Conservation (phyloP, 2,329 filamentous ascomycete genomes). For the Podosphaera leucotricha region DNA sequence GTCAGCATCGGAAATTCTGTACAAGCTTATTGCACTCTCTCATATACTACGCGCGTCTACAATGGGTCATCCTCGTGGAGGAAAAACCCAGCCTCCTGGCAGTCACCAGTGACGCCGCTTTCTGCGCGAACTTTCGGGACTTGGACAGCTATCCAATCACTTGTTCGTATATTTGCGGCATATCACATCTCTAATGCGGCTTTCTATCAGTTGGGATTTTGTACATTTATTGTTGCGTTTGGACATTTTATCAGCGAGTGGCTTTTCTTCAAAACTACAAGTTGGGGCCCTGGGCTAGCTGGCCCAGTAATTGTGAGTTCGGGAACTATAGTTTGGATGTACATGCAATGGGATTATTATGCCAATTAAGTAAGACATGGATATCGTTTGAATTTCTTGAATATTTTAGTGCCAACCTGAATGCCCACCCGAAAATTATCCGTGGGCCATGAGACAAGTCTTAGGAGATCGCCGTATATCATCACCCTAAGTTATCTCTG, state of each 20-base stretch:
- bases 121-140: slow-evolving; percentile 25
- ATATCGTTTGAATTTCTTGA: no score
- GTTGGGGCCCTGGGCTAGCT: slow-evolving; percentile 31
- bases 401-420: no score
- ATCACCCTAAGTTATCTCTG: slow-evolving; percentile 25
- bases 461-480: no score
- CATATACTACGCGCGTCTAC: slow-evolving; percentile 76
- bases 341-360: slow-evolving; percentile 45
- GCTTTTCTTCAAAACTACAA: slow-evolving; percentile 53
- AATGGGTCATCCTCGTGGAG: slow-evolving; percentile 22
- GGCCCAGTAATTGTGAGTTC: slow-evolving; percentile 30
- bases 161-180: slow-evolving; percentile 41
- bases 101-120: slow-evolving; percentile 25
- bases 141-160: slow-evolving; percentile 17
- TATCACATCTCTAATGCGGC: slow-evolving; percentile 37
- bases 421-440: no score
- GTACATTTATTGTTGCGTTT: slow-evolving; percentile 40
- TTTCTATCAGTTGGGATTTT: slow-evolving; percentile 38
- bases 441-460: no score
- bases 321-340: slow-evolving; percentile 33
- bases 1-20: slow-evolving; percentile 66
- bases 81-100: slow-evolving; percentile 17
- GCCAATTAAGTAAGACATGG: slow-evolving; percentile 27
- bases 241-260: slow-evolving; percentile 42
- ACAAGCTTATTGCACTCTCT: slow-evolving; percentile 59